Conservation (phyloP, 1,284 basidiomycete genomes). For the Tilletia caries region DNA sequence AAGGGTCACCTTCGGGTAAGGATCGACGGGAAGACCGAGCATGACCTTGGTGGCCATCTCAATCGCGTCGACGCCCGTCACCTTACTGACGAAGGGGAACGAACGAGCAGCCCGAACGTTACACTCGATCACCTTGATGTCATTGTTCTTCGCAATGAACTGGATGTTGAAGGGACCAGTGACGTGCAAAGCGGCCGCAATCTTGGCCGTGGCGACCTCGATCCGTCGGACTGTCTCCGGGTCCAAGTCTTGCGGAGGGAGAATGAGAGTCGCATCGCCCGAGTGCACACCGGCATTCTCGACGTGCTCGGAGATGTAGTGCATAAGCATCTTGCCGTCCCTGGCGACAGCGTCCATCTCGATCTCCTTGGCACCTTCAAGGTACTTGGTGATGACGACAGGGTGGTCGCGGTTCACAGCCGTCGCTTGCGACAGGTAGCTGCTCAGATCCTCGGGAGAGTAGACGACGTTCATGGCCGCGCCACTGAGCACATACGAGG, state of each 20-base stretch:
- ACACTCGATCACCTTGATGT: constrained; percentile 99
- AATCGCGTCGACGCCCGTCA: constrained; percentile 93
- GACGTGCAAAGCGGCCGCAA: constrained; percentile 88
- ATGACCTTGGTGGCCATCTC: constrained; percentile 98
- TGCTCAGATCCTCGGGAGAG: constrained; percentile 81
- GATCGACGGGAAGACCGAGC: constrained; percentile 80
- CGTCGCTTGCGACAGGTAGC: constrained; percentile 90
- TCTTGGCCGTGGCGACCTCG: constrained; percentile 93
- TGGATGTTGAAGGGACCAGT: constrained; percentile 99
- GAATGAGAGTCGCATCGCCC: constrained; percentile 93
- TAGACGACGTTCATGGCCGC: constrained; percentile 99
- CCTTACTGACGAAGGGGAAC: constrained; percentile 98
- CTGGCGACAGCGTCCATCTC: constrained; percentile 99
- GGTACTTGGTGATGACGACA: constrained; percentile 98
- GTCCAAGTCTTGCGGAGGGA: constrained; percentile 95
- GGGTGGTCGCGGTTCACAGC: constrained; percentile 95
- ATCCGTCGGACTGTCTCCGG: constrained; percentile 93
- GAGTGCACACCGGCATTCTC: constrained; percentile 98
- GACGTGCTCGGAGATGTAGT: constrained; percentile 98
- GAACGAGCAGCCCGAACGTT: constrained; percentile 96
- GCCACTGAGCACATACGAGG: constrained; percentile 95
- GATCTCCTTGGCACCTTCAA: constrained; percentile 98
- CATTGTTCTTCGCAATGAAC: constrained; percentile 99
- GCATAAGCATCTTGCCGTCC: constrained; percentile 97
- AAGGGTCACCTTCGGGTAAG: constrained; percentile 83